Conservation (phyloP, 2,329 filamentous ascomycete species). For the Pseudogymnoascus sp. region DNA sequence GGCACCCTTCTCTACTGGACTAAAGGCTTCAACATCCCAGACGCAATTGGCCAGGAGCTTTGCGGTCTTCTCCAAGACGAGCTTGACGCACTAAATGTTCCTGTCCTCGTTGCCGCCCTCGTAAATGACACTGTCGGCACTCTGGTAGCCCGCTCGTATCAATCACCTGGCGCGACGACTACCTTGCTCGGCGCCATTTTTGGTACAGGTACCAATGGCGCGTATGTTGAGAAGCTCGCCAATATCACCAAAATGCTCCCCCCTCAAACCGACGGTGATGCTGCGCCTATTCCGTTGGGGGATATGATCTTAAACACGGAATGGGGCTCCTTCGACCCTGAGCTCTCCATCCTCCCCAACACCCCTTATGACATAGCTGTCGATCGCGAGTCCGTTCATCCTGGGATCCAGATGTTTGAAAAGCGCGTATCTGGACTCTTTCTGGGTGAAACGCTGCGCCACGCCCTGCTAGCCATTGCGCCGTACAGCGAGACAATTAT, state of each 20-base stretch:
- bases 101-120: conserved; percentile 87
- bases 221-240: conserved; percentile 85
- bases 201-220: conserved; percentile 93
- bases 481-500: conserved; percentile 73
- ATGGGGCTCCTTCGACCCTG: conserved; percentile 97
- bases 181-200: conserved; percentile 95
- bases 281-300: conserved; percentile 72
- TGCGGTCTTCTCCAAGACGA: conserved; percentile 82
- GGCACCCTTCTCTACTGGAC: conserved; percentile 94
- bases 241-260: conserved; percentile 69
- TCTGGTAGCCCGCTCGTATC: conserved; percentile 94
- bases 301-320: conserved; percentile 98
- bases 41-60: conserved; percentile 89
- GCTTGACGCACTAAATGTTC: conserved; percentile 77
- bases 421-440: conserved; percentile 99
- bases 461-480: conserved; percentile 59
- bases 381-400: conserved; percentile 76
- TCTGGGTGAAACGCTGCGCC: conserved; percentile 82
- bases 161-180: conserved; percentile 75
- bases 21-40: conserved; percentile 96
- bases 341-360: conserved; percentile 75
- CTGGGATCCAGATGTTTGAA: conserved; percentile 96
- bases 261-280: conserved; percentile 47
- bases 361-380: conserved; percentile 75
- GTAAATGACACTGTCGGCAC: conserved; percentile 98